Base-by-base conservation (phyloP, 163 green algal species). In the Chlorella variabilis region DNA sequence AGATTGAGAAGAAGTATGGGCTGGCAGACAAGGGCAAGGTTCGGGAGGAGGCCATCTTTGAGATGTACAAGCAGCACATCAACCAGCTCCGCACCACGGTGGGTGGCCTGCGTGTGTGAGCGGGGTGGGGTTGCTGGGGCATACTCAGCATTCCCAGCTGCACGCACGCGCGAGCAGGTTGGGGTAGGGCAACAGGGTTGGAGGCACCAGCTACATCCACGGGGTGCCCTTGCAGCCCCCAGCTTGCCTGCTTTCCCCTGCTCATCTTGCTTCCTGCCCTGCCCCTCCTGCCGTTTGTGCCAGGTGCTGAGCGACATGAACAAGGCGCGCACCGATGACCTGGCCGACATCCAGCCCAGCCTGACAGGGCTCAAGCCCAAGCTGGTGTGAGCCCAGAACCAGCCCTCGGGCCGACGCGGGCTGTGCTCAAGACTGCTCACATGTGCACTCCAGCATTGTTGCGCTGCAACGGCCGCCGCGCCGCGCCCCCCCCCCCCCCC, bases 61-160 rank as follows among this genome's bases (percentile, higher is more conserved):
- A 91, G 23, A 86, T 89, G 85, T 90, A 90, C 75, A 86, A 85
- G 69, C 51, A 83, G 39, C 86, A 87, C 45, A 73, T 90, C 48
- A 54, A 70, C 17, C 23, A 65, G 39, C 78, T 89, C 48, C 56
- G 81, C 25, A 67, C 48, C 17, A 48, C 41, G 51, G 86, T 87
- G 49, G 49, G 56, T 2, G 39, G 36, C n/a, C 0, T 9, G 61
- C 3, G 29, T 13, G 61, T 13, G 31, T 17, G 20, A 27, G 6
- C 42, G 20, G 13, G 17, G 61, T 21, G 20, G 54, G 20, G 20
- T 62, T 62, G 54, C n/a, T n/a, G n/a, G n/a, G n/a, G n/a, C n/a
- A n/a, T n/a, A n/a, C n/a, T n/a, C n/a, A n/a, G n/a, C n/a, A n/a
- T n/a, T n/a, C n/a, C n/a, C n/a, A n/a, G n/a, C n/a, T n/a, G n/a